These are phyloP conservation scores for Eucalyptus tenuipes DNA, from an alignment of 345 rosid genomes.

Conservation along the genomic window DNA sequence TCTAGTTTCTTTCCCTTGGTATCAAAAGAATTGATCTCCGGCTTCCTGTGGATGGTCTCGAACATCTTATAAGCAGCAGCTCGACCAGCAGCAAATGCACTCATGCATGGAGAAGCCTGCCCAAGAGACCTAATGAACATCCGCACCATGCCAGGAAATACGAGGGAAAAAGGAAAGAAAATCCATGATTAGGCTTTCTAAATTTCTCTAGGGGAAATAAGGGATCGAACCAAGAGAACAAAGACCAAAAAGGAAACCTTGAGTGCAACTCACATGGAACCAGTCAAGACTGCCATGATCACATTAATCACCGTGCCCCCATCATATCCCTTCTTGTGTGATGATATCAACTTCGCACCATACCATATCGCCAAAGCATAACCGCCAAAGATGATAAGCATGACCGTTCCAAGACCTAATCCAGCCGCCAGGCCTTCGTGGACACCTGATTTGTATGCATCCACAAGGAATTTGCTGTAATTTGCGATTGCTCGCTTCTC, in stretches of 20 bases:
- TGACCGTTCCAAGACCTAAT: constrained; percentile 42
- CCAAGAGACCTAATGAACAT: constrained; percentile 26
- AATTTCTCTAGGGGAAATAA: background rate
- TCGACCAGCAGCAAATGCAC: constrained; percentile 24
- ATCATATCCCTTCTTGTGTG: constrained; percentile 30
- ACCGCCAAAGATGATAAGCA: constrained; percentile 27
- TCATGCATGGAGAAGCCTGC: constrained; percentile 22
- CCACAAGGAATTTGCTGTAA: constrained; percentile 41
- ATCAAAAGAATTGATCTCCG: constrained; percentile 19
- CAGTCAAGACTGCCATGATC: constrained; percentile 56
- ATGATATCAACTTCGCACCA: constrained; percentile 58
- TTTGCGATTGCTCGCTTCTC: constrained; percentile 58
- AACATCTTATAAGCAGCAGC: constrained; percentile 28
- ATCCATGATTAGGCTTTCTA: background rate
- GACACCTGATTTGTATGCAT: constrained; percentile 55
- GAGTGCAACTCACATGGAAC: constrained; percentile 49
- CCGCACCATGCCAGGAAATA: background rate
- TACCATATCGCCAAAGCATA: constrained; percentile 70
- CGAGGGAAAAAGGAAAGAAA: background rate
- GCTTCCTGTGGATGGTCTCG: constrained; percentile 16
- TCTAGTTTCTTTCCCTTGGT: constrained; percentile 6
- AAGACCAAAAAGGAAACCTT: background rate
- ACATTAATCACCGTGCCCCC: constrained; percentile 68
- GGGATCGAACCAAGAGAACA: background rate
- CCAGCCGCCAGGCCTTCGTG: constrained; percentile 58